Base-by-base conservation (phyloP, 2,329 filamentous ascomycete species). In the Cytospora chrysosperma region DNA sequence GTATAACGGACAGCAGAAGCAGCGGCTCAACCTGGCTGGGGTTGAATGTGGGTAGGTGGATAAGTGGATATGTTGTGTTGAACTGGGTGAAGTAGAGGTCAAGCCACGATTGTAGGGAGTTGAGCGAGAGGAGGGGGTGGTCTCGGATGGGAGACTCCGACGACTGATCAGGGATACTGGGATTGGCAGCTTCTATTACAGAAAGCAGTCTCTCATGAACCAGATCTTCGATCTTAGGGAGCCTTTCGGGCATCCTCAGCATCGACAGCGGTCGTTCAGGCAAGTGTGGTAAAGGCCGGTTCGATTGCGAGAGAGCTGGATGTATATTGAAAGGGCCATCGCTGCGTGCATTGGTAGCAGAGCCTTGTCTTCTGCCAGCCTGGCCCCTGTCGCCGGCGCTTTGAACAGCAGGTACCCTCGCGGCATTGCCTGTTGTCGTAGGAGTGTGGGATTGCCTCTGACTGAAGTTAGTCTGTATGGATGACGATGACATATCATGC, bases 31-130 rank as follows among this genome's bases (percentile, higher is more conserved):
- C 75, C 3, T 75, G 70, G 9, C 74, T 76, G 1, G 82, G 78
- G 51, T 84, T 76, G 68, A 88, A 88, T 0, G 84, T 87, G 1
- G 83, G 75, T 66, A 81, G 76, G 64, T 88, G 85, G 10, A 88
- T 79, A 1, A 88, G 74, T 0, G 85, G 86, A 67, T 88, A 88
- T 0, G 81, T 77, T 0, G 79, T 79, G 69, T 88, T 88, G 73
- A 88, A 88, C 2, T 81, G 78, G 0, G 78, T 80, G 71, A 88
- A 88, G 73, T 84, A 88, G 1, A 88, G 73, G 64, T 87, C 82
- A 47, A 80, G 78, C 69, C 86, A 88, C 3, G 75, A 77, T 67
- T 87, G 84, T 10, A 88, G 73, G 0, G 81, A 79, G 2, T 72
- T 68, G 0, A 83, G 72, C 0, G 80, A 82, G 2, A 88, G 72